These are phyloP conservation scores for Dioscorea cayenensis DNA, from an alignment of 116 monocot species.

Conservation along the genomic window DNA sequence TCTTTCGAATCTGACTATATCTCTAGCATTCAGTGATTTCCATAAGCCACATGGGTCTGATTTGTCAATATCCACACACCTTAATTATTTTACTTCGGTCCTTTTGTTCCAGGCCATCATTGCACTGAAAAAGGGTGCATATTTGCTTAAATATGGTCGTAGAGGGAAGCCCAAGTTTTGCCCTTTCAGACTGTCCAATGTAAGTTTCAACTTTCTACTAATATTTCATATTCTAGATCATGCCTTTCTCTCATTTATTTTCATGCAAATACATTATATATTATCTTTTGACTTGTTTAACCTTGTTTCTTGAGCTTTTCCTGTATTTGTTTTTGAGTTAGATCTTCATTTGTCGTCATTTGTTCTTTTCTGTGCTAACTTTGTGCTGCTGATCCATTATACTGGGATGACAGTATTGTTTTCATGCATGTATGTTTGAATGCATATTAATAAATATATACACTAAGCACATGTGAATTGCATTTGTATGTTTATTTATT, in stretches of 20 bases:
- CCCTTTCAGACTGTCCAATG: not conserved
- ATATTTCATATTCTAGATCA: not conserved
- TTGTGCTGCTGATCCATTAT: too few species aligned
- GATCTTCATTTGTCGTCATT: too few species aligned
- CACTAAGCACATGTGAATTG: too few species aligned
- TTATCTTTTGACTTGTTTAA: not conserved
- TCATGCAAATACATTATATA: not conserved
- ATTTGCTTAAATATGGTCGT: not conserved
- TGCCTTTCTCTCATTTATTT: not conserved
- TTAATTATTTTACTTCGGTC: not conserved
- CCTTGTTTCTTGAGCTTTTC: too few species aligned
- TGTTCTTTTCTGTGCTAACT: too few species aligned
- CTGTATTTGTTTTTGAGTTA: too few species aligned
- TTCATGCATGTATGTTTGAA: too few species aligned
- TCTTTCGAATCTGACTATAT: not conserved
- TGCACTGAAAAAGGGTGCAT: not conserved
- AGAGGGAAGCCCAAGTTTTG: constrained; percentile 2
- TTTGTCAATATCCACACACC: not conserved
- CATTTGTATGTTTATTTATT: too few species aligned
- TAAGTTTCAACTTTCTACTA: not conserved
- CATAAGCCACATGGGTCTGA: not conserved
- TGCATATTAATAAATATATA: too few species aligned
- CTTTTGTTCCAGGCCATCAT: not conserved
- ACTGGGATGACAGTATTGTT: too few species aligned
- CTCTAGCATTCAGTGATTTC: not conserved